Conservation (phyloP, 2,329 filamentous ascomycete genomes). For the Dendrostoma leiphaemia region DNA sequence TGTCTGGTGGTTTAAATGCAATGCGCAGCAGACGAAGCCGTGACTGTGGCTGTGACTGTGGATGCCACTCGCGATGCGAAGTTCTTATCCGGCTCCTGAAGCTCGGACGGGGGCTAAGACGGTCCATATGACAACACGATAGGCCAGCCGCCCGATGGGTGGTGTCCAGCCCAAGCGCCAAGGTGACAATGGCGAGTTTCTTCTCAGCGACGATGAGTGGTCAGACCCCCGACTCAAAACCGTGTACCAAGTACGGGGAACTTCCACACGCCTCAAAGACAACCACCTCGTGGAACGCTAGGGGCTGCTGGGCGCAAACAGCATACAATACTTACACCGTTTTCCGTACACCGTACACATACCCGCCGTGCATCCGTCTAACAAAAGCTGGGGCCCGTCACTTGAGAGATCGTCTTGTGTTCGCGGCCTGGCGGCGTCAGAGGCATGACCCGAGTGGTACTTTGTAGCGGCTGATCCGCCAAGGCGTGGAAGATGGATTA, state of each 20-base stretch:
- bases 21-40: background rate
- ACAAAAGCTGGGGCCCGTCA: background rate
- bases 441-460: background rate
- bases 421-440: background rate
- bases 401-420: background rate
- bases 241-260: no score
- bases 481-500: background rate
- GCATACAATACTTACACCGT: background rate
- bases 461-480: no score
- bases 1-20: background rate
- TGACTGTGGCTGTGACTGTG: no score
- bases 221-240: background rate
- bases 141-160: constrained; percentile 4
- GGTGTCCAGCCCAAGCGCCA: constrained; percentile 7
- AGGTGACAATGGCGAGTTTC: constrained; percentile 1
- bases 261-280: no score
- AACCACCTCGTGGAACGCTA: no score
- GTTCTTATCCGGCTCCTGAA: background rate
- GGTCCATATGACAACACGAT: background rate
- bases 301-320: background rate
- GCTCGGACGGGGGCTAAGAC: background rate
- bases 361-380: background rate
- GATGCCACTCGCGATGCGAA: background rate
- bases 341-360: background rate
- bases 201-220: background rate